Conservation (phyloP, 139 green algal genomes). For the Coccomyxa sp. region DNA sequence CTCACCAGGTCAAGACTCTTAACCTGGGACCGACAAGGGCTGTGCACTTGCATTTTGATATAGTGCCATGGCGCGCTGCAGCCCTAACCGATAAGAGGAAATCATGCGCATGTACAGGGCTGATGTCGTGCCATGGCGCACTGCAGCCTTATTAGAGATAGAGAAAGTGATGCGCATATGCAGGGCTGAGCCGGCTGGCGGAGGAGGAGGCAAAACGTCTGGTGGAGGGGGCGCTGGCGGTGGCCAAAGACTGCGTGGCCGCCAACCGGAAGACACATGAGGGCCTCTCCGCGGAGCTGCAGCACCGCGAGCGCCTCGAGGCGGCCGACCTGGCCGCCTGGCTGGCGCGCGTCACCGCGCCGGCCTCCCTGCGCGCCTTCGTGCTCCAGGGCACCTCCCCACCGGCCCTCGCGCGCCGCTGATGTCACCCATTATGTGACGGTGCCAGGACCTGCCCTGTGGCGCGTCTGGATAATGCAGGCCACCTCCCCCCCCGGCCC, state of each 20-base stretch:
- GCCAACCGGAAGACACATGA: conserved; percentile 53
- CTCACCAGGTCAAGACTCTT: too few species aligned
- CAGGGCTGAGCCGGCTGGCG: conserved; percentile 25
- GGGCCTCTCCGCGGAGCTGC: conserved; percentile 36
- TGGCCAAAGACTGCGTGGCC: conserved; percentile 55
- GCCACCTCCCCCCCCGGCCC: too few species aligned
- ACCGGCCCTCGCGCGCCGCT: neutral
- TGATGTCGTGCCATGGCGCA: too few species aligned
- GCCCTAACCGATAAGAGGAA: too few species aligned
- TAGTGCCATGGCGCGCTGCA: too few species aligned
- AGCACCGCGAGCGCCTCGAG: conserved; percentile 57
- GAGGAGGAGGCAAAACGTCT: conserved; percentile 65
- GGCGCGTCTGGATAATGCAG: too few species aligned
- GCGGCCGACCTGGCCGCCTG: conserved; percentile 40
- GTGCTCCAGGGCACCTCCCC: conserved; percentile 4
- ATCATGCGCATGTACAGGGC: neutral
- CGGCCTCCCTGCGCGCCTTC: conserved; percentile 18
- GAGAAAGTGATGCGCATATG: neutral
- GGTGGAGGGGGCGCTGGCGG: conserved; percentile 59
- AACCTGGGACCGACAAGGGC: too few species aligned
- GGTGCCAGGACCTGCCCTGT: too few species aligned
- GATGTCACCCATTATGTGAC: too few species aligned
- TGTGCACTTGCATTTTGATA: too few species aligned
- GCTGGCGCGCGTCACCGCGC: conserved; percentile 34
- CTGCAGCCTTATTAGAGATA: neutral